Evolutionary conservation across 1,139 yeast genomes (phyloP).

Genomic region (Debaryomyces psychrophilus): DNA sequence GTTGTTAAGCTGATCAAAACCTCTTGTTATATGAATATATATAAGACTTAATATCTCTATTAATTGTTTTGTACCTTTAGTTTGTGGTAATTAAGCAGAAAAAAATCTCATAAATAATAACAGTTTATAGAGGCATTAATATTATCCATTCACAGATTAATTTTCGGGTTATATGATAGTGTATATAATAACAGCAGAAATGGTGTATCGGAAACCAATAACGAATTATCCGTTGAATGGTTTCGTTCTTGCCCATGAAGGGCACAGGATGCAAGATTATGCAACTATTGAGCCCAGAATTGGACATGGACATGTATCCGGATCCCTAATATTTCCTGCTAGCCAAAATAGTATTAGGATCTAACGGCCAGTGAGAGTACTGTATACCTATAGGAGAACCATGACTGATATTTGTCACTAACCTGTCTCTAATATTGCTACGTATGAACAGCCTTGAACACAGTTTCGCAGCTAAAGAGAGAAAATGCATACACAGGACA

Average conservation of each 20-base stretch:
- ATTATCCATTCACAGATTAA: neutral
- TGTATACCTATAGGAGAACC: neutral
- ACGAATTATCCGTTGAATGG: neutral
- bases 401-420: neutral
- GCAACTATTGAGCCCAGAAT: constrained; percentile 4
- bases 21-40: neutral
- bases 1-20: neutral
- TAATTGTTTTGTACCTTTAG: neutral
- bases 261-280: constrained; percentile 4
- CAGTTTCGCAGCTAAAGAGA: constrained; percentile 2
- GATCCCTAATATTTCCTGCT: too few species aligned
- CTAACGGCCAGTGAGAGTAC: neutral
- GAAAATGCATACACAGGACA: neutral
- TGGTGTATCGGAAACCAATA: neutral
- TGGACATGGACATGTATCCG: neutral
- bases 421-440: neutral
- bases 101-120: neutral
- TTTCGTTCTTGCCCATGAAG: neutral
- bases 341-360: neutral
- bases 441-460: neutral
- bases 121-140: neutral
- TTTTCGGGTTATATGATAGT: neutral
- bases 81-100: neutral
- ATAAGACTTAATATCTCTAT: neutral
- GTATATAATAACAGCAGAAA: neutral